Conservation (phyloP, 108 stramenopile species). For the Nannochloropsis salina region DNA sequence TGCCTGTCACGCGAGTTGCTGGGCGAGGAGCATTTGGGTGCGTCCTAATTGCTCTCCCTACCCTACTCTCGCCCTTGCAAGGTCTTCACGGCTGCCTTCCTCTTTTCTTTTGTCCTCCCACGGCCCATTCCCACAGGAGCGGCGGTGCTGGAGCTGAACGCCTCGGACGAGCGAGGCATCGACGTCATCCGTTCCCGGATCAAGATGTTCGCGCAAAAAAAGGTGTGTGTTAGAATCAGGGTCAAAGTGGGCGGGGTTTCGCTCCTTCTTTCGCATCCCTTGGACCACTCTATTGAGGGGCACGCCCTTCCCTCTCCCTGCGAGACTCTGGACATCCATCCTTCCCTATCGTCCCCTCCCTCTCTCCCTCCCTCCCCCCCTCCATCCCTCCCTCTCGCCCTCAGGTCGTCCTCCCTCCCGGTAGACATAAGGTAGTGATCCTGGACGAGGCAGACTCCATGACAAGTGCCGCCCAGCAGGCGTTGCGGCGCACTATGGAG, state of each 20-base stretch:
- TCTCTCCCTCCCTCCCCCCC: background rate
- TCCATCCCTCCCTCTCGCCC: background rate
- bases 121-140: conserved; percentile 24
- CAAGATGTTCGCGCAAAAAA: conserved; percentile 95
- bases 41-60: background rate
- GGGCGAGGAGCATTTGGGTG: conserved; percentile 22
- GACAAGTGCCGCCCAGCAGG: conserved; percentile 96
- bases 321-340: background rate
- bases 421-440: conserved; percentile 88
- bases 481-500: conserved; percentile 91
- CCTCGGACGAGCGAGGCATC: conserved; percentile 90
- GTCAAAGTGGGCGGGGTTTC: background rate
- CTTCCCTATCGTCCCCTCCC: background rate
- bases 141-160: conserved; percentile 79
- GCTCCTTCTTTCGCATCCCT: too few species aligned
- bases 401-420: conserved; percentile 45
- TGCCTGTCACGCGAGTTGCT: conserved; percentile 45
- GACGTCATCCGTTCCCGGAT: conserved; percentile 95
- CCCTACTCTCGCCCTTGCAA: background rate
- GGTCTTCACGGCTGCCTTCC: background rate
- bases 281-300: too few species aligned
- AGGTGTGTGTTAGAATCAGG: conserved; percentile 50
- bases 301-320: background rate
- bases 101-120: background rate
- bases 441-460: conserved; percentile 98